Conservation (phyloP, 768 basidiomycete species). For the Tulasnella sp. region DNA sequence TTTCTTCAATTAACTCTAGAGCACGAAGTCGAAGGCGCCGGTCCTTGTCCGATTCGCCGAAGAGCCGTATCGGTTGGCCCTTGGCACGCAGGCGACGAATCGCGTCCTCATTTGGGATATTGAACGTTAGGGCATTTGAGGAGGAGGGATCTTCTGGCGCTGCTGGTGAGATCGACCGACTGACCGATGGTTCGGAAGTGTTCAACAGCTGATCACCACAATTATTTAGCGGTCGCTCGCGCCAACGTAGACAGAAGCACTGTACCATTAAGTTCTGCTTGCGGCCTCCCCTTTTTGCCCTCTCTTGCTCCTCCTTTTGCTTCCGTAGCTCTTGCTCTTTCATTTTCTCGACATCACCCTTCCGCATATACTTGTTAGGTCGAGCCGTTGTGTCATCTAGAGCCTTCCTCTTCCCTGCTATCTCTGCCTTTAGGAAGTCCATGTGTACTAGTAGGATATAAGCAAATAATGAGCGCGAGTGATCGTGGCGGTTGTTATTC, state of each 20-base stretch:
- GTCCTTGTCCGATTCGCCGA: slow-evolving; percentile 93
- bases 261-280: slow-evolving; percentile 19
- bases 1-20: slow-evolving; percentile 89
- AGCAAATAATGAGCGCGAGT: no score
- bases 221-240: neutral
- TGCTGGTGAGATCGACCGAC: slow-evolving; percentile 11
- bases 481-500: no score
- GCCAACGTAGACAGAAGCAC: slow-evolving; percentile 2
- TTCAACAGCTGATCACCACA: neutral
- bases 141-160: slow-evolving; percentile 32
- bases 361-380: slow-evolving; percentile 73
- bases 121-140: slow-evolving; percentile 43
- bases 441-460: slow-evolving; percentile 31
- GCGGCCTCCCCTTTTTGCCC: slow-evolving; percentile 25
- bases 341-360: slow-evolving; percentile 64
- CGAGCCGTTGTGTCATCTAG: slow-evolving; percentile 43
- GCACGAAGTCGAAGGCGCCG: slow-evolving; percentile 80
- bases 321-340: slow-evolving; percentile 61
- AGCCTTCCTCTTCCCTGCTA: slow-evolving; percentile 77
- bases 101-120: slow-evolving; percentile 88
- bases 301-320: slow-evolving; percentile 34
- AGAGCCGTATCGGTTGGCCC: slow-evolving; percentile 88
- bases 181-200: neutral
- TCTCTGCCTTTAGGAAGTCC: slow-evolving; percentile 86
- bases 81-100: slow-evolving; percentile 79